Evolutionary conservation across 768 basidiomycete species (phyloP).

Genomic region (Vararia minispora): DNA sequence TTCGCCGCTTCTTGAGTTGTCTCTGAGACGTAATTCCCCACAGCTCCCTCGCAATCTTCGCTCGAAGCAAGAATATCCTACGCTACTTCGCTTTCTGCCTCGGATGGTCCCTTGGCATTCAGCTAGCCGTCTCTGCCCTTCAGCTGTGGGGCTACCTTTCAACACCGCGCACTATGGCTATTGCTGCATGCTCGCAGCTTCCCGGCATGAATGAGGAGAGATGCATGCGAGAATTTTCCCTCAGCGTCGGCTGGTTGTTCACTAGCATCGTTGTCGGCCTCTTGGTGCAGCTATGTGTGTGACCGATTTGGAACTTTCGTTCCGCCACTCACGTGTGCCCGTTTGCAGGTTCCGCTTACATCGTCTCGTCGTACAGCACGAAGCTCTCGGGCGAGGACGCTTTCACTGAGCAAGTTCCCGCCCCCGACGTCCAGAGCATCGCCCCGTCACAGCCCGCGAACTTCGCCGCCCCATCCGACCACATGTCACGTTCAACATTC

Average conservation of each 20-base stretch:
- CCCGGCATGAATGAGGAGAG: not conserved
- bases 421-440: too few relatives aligned
- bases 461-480: too few relatives aligned
- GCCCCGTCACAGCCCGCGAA: too few relatives aligned
- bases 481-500: too few relatives aligned
- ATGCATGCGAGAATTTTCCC: conserved; percentile 2
- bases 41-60: conserved; percentile 10
- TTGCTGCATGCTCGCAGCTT: conserved; percentile 11
- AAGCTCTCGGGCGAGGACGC: conserved; percentile 1
- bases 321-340: not conserved
- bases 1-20: not conserved
- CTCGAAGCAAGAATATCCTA: conserved; percentile 7
- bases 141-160: conserved; percentile 5
- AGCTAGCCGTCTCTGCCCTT: conserved; percentile 1
- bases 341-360: conserved; percentile 8
- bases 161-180: not conserved
- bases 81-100: conserved; percentile 7
- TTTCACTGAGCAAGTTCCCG: not conserved
- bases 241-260: conserved; percentile 1
- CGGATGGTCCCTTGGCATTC: conserved; percentile 1
- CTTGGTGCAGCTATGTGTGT: conserved; percentile 8
- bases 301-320: not conserved
- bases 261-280: not conserved
- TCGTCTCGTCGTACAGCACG: conserved; percentile 6
- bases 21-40: not conserved